These are phyloP conservation scores for Hyphochytrium catenoides DNA, from an alignment of 352 stramenopile species.

Conservation along the genomic window DNA sequence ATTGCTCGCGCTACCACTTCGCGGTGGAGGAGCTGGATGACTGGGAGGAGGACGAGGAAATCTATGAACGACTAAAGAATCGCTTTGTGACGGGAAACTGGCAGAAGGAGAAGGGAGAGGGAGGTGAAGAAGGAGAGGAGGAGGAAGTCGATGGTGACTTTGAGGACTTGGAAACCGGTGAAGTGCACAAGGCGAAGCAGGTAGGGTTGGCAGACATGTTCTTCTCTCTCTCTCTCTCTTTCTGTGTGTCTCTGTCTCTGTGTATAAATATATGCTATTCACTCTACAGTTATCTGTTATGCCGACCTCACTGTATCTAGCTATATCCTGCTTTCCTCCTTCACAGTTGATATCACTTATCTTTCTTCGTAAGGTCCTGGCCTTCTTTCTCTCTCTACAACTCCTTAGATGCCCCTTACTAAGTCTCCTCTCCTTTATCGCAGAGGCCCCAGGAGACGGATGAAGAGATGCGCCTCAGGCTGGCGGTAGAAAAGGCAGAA, in stretches of 20 bases:
- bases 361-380: slow-evolving; percentile 1
- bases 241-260: no score
- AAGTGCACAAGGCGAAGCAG: slow-evolving; percentile 24
- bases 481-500: slow-evolving; percentile 65
- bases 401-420: slow-evolving; percentile 18
- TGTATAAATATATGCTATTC: no score
- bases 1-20: slow-evolving; percentile 51
- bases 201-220: no score
- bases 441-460: slow-evolving; percentile 26
- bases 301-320: slow-evolving; percentile 3
- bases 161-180: slow-evolving; percentile 88
- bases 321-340: slow-evolving; percentile 5
- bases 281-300: no score
- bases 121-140: slow-evolving; percentile 29
- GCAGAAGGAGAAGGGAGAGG: slow-evolving; percentile 24
- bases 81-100: slow-evolving; percentile 93
- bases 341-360: slow-evolving; percentile 4
- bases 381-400: no score
- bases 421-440: slow-evolving; percentile 25
- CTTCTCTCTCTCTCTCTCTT: no score
- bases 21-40: slow-evolving; percentile 36
- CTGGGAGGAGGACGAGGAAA: slow-evolving; percentile 28
- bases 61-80: slow-evolving; percentile 53
- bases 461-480: slow-evolving; percentile 44
- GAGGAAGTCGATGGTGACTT: slow-evolving; percentile 84